phyloP scores from a whole-genome alignment of 805 yeast genomes.

The Candida taoyuanica region DNA sequence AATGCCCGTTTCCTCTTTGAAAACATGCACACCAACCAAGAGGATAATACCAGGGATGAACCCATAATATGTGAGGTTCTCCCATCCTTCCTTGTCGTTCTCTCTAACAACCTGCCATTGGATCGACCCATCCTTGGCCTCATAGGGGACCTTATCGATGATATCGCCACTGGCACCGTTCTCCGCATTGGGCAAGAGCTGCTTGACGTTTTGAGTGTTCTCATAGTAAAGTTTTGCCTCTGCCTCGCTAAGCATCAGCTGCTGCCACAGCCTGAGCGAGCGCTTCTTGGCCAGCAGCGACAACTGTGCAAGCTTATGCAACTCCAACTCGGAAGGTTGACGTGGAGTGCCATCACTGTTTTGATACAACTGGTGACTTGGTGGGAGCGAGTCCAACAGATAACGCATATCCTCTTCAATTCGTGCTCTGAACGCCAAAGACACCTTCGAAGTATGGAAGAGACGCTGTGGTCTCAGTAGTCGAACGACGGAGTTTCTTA shows the following conservation, averaged over 20 bases:
- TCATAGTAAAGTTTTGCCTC: conserved; percentile 52
- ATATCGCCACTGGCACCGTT: conserved; percentile 53
- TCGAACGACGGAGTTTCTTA: no score
- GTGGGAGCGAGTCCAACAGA: conserved; percentile 57
- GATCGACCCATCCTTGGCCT: conserved; percentile 73
- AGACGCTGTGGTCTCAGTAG: conserved; percentile 2
- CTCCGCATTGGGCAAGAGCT: conserved; percentile 44
- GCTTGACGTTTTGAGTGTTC: conserved; percentile 57
- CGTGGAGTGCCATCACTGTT: conserved; percentile 74
- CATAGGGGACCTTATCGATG: conserved; percentile 79
- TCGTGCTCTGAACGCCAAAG: conserved; percentile 34
- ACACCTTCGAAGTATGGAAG: conserved; percentile 3
- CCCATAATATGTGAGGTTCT: conserved; percentile 61
- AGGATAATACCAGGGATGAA: conserved; percentile 67
- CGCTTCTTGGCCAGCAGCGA: conserved; percentile 55
- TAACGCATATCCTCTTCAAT: conserved; percentile 60
- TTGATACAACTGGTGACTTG: conserved; percentile 61
- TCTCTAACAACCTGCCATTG: conserved; percentile 76
- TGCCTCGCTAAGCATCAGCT: conserved; percentile 44
- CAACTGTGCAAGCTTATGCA: conserved; percentile 67
- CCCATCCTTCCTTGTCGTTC: conserved; percentile 83
- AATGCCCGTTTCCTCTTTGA: conserved; percentile 47
- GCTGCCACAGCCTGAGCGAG: conserved; percentile 46
- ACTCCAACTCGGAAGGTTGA: conserved; percentile 63
- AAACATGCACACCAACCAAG: conserved; percentile 46